Conservation (phyloP, 2,329 filamentous ascomycete genomes). For the Cryphonectria nitschkei region DNA sequence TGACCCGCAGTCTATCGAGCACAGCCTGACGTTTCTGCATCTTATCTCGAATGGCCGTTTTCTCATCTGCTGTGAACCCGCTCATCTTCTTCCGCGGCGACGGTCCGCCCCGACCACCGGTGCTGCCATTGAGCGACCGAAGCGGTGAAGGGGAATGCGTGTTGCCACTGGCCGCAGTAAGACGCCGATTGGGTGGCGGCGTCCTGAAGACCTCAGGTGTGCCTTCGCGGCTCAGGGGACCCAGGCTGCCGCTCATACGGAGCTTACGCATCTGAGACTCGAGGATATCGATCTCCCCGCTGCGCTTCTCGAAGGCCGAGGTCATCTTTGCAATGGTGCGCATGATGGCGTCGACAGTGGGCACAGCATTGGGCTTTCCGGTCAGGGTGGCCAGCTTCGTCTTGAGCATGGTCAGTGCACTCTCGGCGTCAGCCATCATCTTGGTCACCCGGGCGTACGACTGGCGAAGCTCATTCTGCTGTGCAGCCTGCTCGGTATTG, state of each 20-base stretch:
- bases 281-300: slow-evolving; percentile 86
- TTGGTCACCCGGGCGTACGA: slow-evolving; percentile 76
- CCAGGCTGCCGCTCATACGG: slow-evolving; percentile 33
- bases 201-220: slow-evolving; percentile 50
- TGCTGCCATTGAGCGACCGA: slow-evolving; percentile 38
- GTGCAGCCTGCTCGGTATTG: slow-evolving; percentile 79
- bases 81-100: slow-evolving; percentile 65
- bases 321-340: slow-evolving; percentile 94
- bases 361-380: slow-evolving; percentile 58
- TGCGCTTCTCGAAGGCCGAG: slow-evolving; percentile 86
- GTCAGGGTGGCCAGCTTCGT: slow-evolving; percentile 70
- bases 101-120: slow-evolving; percentile 41
- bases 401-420: slow-evolving; percentile 76
- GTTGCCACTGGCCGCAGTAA: slow-evolving; percentile 40
- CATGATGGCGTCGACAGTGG: slow-evolving; percentile 89
- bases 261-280: slow-evolving; percentile 78
- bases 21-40: slow-evolving; percentile 57
- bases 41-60: slow-evolving; percentile 58
- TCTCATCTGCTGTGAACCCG: slow-evolving; percentile 63
- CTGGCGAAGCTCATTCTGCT: slow-evolving; percentile 81
- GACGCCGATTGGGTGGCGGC: slow-evolving; percentile 35
- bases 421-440: slow-evolving; percentile 77
- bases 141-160: slow-evolving; percentile 46
- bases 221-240: slow-evolving; percentile 43
- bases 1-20: slow-evolving; percentile 53